phyloP scores from a whole-genome alignment of 2,329 filamentous ascomycete genomes.

The Myriangium duriaei region DNA sequence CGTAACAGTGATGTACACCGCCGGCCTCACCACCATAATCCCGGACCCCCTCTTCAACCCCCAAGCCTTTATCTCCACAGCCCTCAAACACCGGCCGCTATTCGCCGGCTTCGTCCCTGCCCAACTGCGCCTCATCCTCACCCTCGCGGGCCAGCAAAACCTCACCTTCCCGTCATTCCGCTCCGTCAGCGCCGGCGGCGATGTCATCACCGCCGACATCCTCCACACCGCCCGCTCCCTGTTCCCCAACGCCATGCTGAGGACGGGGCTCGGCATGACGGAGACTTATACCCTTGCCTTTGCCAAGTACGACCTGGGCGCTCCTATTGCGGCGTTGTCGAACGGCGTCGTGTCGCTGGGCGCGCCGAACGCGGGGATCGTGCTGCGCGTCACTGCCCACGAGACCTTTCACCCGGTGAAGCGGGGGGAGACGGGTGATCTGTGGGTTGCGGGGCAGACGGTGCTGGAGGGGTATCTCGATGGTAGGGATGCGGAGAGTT shows the following conservation, averaged over 20 bases:
- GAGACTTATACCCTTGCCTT: neutral
- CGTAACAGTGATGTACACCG: neutral
- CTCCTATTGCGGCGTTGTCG: neutral
- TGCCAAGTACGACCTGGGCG: neutral
- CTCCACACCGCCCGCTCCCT: neutral
- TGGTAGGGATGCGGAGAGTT: neutral
- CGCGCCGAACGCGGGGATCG: neutral
- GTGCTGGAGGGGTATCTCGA: neutral
- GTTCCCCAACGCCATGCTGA: neutral
- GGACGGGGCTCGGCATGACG: neutral
- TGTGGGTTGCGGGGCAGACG: neutral
- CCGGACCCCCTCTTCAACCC: neutral
- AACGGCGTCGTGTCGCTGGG: neutral
- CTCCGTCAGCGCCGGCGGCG: neutral
- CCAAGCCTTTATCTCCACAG: neutral
- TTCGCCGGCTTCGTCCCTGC: neutral
- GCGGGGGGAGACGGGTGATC: neutral
- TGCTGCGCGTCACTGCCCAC: neutral
- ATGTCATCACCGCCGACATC: neutral
- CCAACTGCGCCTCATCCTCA: neutral
- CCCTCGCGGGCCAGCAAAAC: no score
- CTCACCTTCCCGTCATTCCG: neutral
- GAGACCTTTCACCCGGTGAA: neutral
- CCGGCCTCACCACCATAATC: neutral
- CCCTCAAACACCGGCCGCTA: neutral